These are phyloP conservation scores for Sclerotinia borealis DNA, from an alignment of 2,329 filamentous ascomycete genomes.

Conservation along the genomic window DNA sequence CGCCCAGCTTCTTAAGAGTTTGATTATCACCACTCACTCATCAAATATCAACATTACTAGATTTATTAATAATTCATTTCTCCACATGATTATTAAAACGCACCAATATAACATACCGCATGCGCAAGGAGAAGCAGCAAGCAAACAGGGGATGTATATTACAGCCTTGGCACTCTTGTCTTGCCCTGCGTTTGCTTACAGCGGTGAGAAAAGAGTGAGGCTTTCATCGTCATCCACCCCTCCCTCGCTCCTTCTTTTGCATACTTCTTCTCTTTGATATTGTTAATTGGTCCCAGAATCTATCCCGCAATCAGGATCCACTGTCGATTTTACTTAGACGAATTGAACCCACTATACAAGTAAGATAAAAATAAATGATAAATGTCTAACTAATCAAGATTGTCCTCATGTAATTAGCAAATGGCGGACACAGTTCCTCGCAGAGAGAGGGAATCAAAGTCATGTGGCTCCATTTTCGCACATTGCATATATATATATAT, in stretches of 20 bases:
- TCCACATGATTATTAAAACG: not conserved
- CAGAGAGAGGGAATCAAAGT: not conserved
- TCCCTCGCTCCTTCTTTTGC: not conserved
- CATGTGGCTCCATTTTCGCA: not conserved
- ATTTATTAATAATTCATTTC: not conserved
- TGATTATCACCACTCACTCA: not conserved
- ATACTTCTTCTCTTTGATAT: not conserved
- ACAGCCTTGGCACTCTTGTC: slow-evolving; percentile 8
- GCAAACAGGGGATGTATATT: not conserved
- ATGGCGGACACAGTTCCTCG: not conserved
- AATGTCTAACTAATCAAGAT: not conserved
- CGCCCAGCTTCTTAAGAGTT: not conserved
- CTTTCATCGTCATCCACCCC: not conserved
- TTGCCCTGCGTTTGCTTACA: slow-evolving; percentile 10
- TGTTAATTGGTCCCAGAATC: not conserved
- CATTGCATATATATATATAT: not conserved
- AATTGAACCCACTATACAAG: not conserved
- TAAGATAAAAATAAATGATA: not conserved
- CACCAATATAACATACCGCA: not conserved
- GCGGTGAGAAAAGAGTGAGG: slow-evolving; percentile 12
- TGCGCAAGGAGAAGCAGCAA: not conserved
- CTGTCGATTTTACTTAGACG: not conserved
- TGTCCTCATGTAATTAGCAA: not conserved
- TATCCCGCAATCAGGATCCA: not conserved
- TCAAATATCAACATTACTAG: not conserved